phyloP scores from a whole-genome alignment of 1,284 basidiomycete genomes.

The Leccinum angustisporum region DNA sequence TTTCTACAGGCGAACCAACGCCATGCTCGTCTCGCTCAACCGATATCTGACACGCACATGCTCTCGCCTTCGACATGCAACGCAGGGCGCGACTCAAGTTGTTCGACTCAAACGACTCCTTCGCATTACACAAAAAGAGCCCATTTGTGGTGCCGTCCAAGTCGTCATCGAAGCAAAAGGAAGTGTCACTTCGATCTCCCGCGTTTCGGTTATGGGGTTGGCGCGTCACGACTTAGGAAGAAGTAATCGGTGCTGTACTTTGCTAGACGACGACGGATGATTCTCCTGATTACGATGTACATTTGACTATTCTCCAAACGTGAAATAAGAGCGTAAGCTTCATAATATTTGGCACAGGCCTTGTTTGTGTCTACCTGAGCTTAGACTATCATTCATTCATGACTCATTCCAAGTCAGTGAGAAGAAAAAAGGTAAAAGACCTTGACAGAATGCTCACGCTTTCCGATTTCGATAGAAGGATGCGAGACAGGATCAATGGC shows the following conservation, averaged over 20 bases:
- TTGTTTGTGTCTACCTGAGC: too few species aligned
- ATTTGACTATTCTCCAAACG: too few species aligned
- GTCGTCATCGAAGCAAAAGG: slow-evolving; percentile 52
- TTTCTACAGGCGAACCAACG: slow-evolving; percentile 85
- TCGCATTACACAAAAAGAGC: too few species aligned
- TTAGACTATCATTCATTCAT: too few species aligned
- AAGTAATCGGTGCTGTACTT: slow-evolving; percentile 38
- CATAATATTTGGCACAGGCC: neutral
- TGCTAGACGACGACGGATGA: neutral
- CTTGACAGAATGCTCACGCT: too few species aligned
- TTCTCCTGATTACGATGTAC: too few species aligned
- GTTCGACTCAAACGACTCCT: slow-evolving; percentile 22
- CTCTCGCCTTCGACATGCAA: slow-evolving; percentile 30
- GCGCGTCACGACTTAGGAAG: slow-evolving; percentile 55
- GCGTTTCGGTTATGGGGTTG: slow-evolving; percentile 73
- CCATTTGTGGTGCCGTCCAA: slow-evolving; percentile 47
- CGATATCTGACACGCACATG: slow-evolving; percentile 79
- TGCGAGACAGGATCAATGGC: too few species aligned
- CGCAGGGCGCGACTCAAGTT: too few species aligned
- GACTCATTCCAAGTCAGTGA: too few species aligned
- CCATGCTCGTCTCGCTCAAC: slow-evolving; percentile 87
- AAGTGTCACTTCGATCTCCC: slow-evolving; percentile 63
- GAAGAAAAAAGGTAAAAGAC: too few species aligned
- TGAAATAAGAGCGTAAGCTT: neutral
- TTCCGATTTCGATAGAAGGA: too few species aligned